Evolutionary conservation across 2,329 filamentous ascomycete species (phyloP), one percentile per base, ranked within the genome.

Genomic region (Domatiomyces globalis): DNA sequence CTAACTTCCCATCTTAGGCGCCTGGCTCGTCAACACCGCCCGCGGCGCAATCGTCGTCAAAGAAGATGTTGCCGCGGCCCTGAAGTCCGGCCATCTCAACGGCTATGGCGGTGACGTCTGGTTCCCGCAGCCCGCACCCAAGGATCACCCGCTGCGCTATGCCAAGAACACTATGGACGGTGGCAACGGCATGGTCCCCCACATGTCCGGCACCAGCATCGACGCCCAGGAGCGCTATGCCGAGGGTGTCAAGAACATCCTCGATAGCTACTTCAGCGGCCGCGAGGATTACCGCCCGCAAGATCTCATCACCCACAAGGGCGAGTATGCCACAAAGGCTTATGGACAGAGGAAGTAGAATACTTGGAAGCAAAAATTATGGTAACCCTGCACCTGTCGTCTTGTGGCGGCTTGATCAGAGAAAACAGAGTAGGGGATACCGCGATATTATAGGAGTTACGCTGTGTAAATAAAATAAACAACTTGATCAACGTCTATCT

Each of bases 1-100:
- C 45, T 48, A 49, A 44, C 52, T 48, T 46, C 39, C 39, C 45
- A 9, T 52, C 33, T 45, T 53, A 85, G 84, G 88, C 65, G 85
- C 88, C 43, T 96, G 92, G 87, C 85, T 98, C 67, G 76, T 98
- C 75, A 98, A 98, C 84, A 98, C 92, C 33, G 92, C 92, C 62
- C 92, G 92, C 70, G 92, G 92, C 65, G 92, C 92, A 71, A 98
- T 98, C 67, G 89, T 98, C 63, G 90, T 96, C 74, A 96, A 96
- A 81, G 90, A 96, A 74, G 92, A 96, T 63, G 92, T 98, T 52
- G 92, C 92, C 57, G 89, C 84, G 25, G 92, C 92, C 48, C 80
- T 98, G 69, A 87, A 90, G 77, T 80, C 77, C 33, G 92, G 92
- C 64, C 89, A 96, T 71, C 67, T 73, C 57, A 68, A 71, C 55